These are phyloP conservation scores for Aspergillus piperis DNA, from an alignment of 2,329 filamentous ascomycete species.

Conservation along the genomic window DNA sequence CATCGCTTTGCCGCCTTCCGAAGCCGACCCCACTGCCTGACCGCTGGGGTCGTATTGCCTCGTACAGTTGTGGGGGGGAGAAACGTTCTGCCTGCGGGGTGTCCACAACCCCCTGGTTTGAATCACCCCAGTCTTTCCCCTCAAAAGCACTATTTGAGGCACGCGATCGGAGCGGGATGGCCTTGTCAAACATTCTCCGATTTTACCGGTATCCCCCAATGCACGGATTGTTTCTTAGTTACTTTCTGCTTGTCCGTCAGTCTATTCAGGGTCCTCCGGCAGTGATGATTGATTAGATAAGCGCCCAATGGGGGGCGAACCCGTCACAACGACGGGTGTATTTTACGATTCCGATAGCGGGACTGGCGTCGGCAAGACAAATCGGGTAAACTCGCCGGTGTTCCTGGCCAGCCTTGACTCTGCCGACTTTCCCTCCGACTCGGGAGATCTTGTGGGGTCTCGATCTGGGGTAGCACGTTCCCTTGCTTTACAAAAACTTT, in stretches of 20 bases:
- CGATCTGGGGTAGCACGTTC: not conserved
- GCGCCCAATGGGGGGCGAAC: not conserved
- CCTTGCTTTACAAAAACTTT: no score
- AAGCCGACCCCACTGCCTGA: slow-evolving; percentile 22
- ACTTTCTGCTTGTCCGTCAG: no score
- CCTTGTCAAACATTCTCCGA: not conserved
- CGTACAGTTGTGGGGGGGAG: slow-evolving; percentile 3
- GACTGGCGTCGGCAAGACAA: slow-evolving; percentile 9
- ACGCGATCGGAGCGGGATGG: not conserved
- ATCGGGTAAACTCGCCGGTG: slow-evolving; percentile 4
- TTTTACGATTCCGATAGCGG: slow-evolving; percentile 14
- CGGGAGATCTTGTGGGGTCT: slow-evolving; percentile 3
- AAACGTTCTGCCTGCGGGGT: slow-evolving; percentile 9
- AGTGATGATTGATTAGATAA: not conserved
- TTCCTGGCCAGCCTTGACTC: not conserved
- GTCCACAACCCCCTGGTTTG: not conserved
- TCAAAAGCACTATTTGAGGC: not conserved
- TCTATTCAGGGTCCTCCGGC: not conserved
- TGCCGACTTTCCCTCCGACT: not conserved
- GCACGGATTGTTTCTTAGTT: no score
- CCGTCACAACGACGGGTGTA: slow-evolving; percentile 5
- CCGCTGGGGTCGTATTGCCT: not conserved
- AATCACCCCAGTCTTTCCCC: not conserved
- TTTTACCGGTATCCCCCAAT: not conserved
- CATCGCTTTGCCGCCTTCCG: slow-evolving; percentile 25